phyloP scores from a whole-genome alignment of 1,139 yeast species.

The Nakaseomyces bracarensis region DNA sequence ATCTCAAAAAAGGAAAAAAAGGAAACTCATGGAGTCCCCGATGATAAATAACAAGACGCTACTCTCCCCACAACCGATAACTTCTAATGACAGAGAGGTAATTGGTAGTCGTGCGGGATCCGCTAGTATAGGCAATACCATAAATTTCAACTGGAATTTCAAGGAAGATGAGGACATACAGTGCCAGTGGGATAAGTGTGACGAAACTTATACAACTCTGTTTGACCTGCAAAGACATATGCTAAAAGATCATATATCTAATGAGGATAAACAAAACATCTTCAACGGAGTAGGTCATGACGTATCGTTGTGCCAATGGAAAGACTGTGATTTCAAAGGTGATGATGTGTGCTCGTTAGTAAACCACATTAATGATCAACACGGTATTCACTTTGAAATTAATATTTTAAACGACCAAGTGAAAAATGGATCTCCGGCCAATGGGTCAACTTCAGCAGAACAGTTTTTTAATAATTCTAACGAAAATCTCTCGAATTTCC shows the following conservation, averaged over 20 bases:
- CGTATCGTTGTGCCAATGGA: conserved; percentile 54
- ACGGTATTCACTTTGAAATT: conserved; percentile 34
- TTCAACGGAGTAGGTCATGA: conserved; percentile 6
- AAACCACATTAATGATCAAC: conserved; percentile 52
- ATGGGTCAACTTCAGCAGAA: no score
- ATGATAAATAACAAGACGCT: neutral
- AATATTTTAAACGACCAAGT: conserved; percentile 14
- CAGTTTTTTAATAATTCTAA: no score
- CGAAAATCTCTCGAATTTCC: no score
- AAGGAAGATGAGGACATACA: conserved; percentile 22
- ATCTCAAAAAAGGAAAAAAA: neutral
- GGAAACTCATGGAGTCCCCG: conserved; percentile 2
- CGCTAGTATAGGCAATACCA: conserved; percentile 16
- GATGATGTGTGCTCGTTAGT: conserved; percentile 45
- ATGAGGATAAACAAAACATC: conserved; percentile 7
- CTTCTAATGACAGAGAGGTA: neutral
- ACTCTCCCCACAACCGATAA: conserved; percentile 1
- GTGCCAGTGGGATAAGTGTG: conserved; percentile 56
- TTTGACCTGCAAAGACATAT: conserved; percentile 50
- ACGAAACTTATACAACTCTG: conserved; percentile 34
- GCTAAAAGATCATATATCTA: conserved; percentile 44
- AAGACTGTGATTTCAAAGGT: conserved; percentile 51
- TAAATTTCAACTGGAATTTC: conserved; percentile 35
- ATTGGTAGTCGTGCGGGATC: neutral
- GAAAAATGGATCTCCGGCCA: conserved; percentile 4